These are phyloP conservation scores for Mycena metata DNA, from an alignment of 768 basidiomycete genomes.

Conservation along the genomic window DNA sequence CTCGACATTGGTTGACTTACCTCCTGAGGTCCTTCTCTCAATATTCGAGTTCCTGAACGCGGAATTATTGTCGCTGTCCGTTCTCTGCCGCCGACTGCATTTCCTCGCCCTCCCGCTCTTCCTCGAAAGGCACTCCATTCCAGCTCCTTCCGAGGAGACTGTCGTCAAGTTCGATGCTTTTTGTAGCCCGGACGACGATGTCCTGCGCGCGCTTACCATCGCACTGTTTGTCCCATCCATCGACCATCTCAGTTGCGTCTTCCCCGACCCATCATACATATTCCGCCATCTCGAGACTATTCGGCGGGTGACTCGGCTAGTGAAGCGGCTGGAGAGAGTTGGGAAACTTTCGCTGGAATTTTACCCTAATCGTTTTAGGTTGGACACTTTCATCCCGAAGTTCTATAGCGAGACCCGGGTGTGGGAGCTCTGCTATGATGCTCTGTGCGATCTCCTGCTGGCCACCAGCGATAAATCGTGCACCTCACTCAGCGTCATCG, in stretches of 20 bases:
- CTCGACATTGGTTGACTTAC: neutral
- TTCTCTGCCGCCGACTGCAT: conserved; percentile 24
- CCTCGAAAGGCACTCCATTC: conserved; percentile 1
- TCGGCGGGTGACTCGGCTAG: conserved; percentile 2
- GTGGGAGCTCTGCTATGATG: conserved; percentile 6
- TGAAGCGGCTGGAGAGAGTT: conserved; percentile 4
- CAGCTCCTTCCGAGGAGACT: neutral
- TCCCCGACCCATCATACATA: neutral
- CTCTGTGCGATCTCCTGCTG: conserved; percentile 2
- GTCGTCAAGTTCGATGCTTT: neutral
- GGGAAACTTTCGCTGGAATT: conserved; percentile 11
- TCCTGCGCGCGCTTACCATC: conserved; percentile 10
- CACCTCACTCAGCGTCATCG: conserved; percentile 9
- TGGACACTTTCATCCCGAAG: neutral
- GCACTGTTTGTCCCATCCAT: conserved; percentile 21
- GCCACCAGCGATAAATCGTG: neutral
- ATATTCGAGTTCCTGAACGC: conserved; percentile 9
- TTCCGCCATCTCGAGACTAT: neutral
- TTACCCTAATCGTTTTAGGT: neutral
- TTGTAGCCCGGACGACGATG: neutral
- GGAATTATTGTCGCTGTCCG: conserved; percentile 7
- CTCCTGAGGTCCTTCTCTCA: conserved; percentile 16
- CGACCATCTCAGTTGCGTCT: conserved; percentile 14
- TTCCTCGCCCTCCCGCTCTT: conserved; percentile 25
- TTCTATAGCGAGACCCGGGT: neutral